Evolutionary conservation across 164 flowering plant genomes (phyloP).

Genomic region (Dillenia suffruticosa): DNA sequence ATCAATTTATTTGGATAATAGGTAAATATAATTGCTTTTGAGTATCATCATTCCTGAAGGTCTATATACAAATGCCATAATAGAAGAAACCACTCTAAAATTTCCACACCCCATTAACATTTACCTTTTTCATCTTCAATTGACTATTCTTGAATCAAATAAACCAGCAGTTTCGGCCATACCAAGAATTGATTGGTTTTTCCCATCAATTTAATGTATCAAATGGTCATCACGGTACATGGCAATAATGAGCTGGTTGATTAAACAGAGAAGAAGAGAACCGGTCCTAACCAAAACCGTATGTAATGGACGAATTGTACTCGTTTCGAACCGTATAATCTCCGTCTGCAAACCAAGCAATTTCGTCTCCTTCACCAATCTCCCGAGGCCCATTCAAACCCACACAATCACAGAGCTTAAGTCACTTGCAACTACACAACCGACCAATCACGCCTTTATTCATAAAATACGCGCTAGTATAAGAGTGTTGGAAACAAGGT

Average conservation of each 20-base stretch:
- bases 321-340: conserved; percentile 64
- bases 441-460: not conserved
- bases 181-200: too few relatives aligned
- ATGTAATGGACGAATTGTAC: conserved; percentile 48
- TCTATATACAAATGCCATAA: too few relatives aligned
- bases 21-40: too few relatives aligned
- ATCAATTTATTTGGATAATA: too few relatives aligned
- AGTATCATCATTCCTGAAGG: too few relatives aligned
- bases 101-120: too few relatives aligned
- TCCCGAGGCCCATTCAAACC: conserved; percentile 42
- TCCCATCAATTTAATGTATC: too few relatives aligned
- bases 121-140: too few relatives aligned
- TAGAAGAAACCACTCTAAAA: too few relatives aligned
- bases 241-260: not conserved
- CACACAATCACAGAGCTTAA: not conserved
- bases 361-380: conserved; percentile 65
- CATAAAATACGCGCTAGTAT: not conserved
- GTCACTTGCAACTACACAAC: not conserved
- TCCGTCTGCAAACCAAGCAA: conserved; percentile 84
- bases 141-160: too few relatives aligned
- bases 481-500: not conserved
- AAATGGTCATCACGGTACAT: too few relatives aligned
- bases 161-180: too few relatives aligned
- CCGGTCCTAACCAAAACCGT: conserved; percentile 54
- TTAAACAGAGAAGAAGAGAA: not conserved